Evolutionary conservation across 73 alveolate species (phyloP), one percentile per base, ranked within the genome.

Genomic region (Urostyla sp.): DNA sequence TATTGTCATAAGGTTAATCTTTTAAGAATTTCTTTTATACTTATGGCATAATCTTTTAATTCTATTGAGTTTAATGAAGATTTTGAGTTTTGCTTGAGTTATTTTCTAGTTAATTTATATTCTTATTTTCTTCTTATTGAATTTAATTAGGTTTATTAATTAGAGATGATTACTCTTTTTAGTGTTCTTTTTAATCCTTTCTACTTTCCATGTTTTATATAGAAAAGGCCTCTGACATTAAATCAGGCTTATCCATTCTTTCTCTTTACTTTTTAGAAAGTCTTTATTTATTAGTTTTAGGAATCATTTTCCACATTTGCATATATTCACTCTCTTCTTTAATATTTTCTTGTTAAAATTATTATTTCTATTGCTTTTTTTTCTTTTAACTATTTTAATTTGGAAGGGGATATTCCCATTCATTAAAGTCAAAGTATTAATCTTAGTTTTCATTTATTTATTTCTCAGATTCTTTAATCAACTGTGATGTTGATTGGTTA

Each of bases 281-380:
- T 21, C 79, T 36, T 26, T 63, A 38, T 40, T 46, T 63, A 24
- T 63, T 15, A 30, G n/a, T 18, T 63, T 63, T 63, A 0, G 79
- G 79, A 1, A 63, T 13, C 37, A 57, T 63, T 21, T 23, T 63
- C 36, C 36, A 63, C 79, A 63, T 63, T 63, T 63, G 37, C 60
- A 63, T 63, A 43, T 63, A 63, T 10, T 63, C 79, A 63, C 79
- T 63, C 15, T 58, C 52, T 6, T 63, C 79, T n/a, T 63, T n/a
- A 1, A 6, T 10, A 5, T 63, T 48, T 38, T 34, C 21, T 16
- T 63, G 5, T 23, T 15, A 30, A 40, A 3, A n/a, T n/a, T n/a
- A n/a, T n/a, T n/a, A n/a, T n/a, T n/a, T n/a, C n/a, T n/a, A n/a
- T n/a, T n/a, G n/a, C n/a, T n/a, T n/a, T n/a, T n/a, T n/a, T n/a